Evolutionary conservation across 1,139 yeast genomes (phyloP).

Genomic region (Suhomyces bolitotheri): DNA sequence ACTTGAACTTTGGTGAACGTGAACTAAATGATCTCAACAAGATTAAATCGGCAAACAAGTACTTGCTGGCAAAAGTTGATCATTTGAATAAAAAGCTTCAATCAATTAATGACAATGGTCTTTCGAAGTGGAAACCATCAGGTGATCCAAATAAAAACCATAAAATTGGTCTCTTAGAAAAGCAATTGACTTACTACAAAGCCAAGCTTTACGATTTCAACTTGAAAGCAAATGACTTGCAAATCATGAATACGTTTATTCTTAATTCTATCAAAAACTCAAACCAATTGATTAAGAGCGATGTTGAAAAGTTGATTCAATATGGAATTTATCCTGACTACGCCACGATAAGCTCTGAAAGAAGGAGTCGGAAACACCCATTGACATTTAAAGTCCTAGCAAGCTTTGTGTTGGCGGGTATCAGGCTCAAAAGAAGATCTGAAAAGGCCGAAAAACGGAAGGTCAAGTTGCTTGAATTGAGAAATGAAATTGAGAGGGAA

Average conservation of each 20-base stretch:
- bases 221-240: constrained; percentile 48
- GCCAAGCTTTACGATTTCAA: constrained; percentile 41
- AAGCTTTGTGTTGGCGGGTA: constrained; percentile 55
- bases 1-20: constrained; percentile 11
- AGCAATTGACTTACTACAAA: constrained; percentile 38
- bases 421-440: constrained; percentile 48
- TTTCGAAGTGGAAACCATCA: background rate
- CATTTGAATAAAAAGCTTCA: constrained; percentile 18
- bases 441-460: constrained; percentile 30
- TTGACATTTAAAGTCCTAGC: constrained; percentile 29
- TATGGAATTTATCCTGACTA: constrained; percentile 57
- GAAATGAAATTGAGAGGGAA: constrained; percentile 29
- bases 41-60: constrained; percentile 16
- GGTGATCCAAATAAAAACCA: constrained; percentile 4
- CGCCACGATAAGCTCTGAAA: constrained; percentile 20
- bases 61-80: constrained; percentile 23
- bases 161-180: constrained; percentile 18
- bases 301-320: constrained; percentile 43
- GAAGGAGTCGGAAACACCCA: constrained; percentile 13
- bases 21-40: constrained; percentile 17
- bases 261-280: constrained; percentile 48
- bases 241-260: constrained; percentile 52
- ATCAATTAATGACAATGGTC: constrained; percentile 9
- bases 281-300: constrained; percentile 39
- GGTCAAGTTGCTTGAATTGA: constrained; percentile 26